Base-by-base conservation (phyloP, 495 filamentous ascomycete species). In the Podospora pseudoanserina region DNA sequence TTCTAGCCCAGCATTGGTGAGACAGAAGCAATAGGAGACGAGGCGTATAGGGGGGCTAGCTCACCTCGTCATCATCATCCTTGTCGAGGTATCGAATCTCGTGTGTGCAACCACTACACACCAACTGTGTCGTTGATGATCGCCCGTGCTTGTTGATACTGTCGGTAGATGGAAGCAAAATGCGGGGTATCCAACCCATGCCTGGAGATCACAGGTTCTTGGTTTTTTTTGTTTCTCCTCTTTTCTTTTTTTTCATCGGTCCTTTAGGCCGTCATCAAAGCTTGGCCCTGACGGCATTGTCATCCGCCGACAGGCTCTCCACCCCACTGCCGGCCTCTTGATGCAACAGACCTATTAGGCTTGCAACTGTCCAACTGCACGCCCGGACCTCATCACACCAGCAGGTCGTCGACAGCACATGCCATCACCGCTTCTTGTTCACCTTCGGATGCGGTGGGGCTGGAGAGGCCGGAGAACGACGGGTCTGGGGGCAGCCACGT, bases 251-350 rank as follows among this genome's bases (percentile, higher is more conserved):
- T 56, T 30, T 27, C 55, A 60, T 69, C 28, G 56, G 64, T 59
- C 63, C 61, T 54, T 55, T 54, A 49, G 62, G 28, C 65, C 62
- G 58, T 64, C 34, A 27, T 34, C 27, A 60, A 64, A 58, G 30
- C 63, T 68, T 68, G 66, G 69, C 69, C 53, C 60, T 57, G 69
- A 16, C 63, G 69, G 69, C 53, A 66, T 27, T 65, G 63, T 39
- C 49, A 58, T 61, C 65, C 69, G 55, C 60, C 67, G 65, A 58
- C 67, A 65, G 53, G 44, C 30, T 60, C 26, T 63, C 4, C 55
- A 44, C 20, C 23, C 23, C 57, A 65, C 18, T 69, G 61, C 67
- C 67, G 70, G 61, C 44, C 28, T 54, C 18, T 49, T 53, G 54
- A 34, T 28, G 19, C 23, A 39, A 66, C 34, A 23, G 64, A 58